phyloP scores from a whole-genome alignment of 192 early-diverging fungal species.

The Rhizophagus clarus region DNA sequence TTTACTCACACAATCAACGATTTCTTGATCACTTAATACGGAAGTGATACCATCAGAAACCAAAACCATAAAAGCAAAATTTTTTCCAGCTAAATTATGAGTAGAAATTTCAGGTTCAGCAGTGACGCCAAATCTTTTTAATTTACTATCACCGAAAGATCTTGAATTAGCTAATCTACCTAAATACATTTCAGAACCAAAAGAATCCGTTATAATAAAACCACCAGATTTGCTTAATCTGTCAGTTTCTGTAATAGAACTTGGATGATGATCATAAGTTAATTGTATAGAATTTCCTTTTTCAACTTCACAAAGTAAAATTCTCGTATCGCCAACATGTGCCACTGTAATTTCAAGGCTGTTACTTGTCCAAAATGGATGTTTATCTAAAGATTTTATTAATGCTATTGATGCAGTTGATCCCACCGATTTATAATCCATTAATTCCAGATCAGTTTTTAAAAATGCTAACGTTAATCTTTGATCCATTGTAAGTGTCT shows the following conservation, averaged over 20 bases:
- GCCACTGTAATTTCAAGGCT: conserved; percentile 62
- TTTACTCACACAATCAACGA: conserved; percentile 63
- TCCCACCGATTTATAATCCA: conserved; percentile 51
- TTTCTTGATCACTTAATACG: conserved; percentile 75
- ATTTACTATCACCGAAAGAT: conserved; percentile 69
- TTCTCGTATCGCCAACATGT: conserved; percentile 71
- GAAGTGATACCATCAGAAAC: conserved; percentile 71
- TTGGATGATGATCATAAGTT: conserved; percentile 71
- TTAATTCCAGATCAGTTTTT: conserved; percentile 54
- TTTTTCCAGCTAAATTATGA: conserved; percentile 53
- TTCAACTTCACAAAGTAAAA: conserved; percentile 59
- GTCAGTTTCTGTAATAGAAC: conserved; percentile 57
- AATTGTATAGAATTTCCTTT: conserved; percentile 60
- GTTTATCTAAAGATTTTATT: conserved; percentile 61
- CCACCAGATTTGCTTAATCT: conserved; percentile 69
- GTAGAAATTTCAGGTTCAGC: conserved; percentile 69
- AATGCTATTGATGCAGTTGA: conserved; percentile 71
- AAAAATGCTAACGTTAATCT: conserved; percentile 67
- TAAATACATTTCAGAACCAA: conserved; percentile 71
- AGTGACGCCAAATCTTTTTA: conserved; percentile 72
- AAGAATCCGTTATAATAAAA: conserved; percentile 75
- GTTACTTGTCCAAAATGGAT: conserved; percentile 68
- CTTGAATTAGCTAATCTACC: conserved; percentile 67
- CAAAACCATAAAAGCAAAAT: conserved; percentile 69
- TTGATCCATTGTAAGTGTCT: conserved; percentile 67